Percentiles rank a stretch among this genome's conserved stretches.
Conservation (phyloP, 768 basidiomycete species). For the Punctularia strigosozonata region DNA sequence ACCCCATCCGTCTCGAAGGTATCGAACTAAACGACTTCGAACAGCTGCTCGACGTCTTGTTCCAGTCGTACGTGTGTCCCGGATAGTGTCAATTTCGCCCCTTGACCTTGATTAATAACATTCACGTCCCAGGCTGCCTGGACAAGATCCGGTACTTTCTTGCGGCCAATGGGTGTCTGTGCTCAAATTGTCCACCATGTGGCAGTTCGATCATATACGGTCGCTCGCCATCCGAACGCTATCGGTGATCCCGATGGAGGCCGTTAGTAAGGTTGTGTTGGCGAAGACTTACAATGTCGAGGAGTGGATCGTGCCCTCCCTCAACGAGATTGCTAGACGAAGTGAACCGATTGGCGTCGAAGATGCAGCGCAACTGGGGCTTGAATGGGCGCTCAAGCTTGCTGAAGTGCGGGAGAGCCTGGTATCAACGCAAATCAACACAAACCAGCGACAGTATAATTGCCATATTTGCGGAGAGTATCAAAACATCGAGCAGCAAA, state of each 20-base stretch:
- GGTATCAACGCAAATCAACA: no score
- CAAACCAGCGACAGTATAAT: no score
- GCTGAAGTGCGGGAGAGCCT: not conserved
- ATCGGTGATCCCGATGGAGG: slow-evolving; percentile 5
- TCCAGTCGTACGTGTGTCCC: slow-evolving; percentile 14
- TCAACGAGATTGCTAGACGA: slow-evolving; percentile 15
- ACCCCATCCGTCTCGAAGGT: slow-evolving; percentile 15
- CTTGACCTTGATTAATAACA: no score
- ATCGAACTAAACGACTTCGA: slow-evolving; percentile 15
- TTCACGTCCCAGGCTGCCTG: no score
- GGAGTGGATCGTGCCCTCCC: slow-evolving; percentile 21
- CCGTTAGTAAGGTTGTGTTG: slow-evolving; percentile 18
- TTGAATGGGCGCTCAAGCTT: slow-evolving; percentile 5
- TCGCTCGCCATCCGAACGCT: slow-evolving; percentile 18
- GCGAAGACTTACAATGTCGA: slow-evolving; percentile 20
- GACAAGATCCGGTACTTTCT: no score
- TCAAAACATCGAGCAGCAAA: no score
- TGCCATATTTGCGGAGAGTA: no score
- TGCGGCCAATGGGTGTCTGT: slow-evolving; percentile 25
- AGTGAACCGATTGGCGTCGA: slow-evolving; percentile 11
- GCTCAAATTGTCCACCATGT: slow-evolving; percentile 27
- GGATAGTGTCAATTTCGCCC: slow-evolving; percentile 14
- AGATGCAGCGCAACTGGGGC: slow-evolving; percentile 19
- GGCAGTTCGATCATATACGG: slow-evolving; percentile 22
- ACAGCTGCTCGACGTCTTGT: slow-evolving; percentile 14